Evolutionary conservation across 176 grass and related monocot species (phyloP), one percentile per base, ranked within the genome.

Genomic region (Musa troglodytarum): DNA sequence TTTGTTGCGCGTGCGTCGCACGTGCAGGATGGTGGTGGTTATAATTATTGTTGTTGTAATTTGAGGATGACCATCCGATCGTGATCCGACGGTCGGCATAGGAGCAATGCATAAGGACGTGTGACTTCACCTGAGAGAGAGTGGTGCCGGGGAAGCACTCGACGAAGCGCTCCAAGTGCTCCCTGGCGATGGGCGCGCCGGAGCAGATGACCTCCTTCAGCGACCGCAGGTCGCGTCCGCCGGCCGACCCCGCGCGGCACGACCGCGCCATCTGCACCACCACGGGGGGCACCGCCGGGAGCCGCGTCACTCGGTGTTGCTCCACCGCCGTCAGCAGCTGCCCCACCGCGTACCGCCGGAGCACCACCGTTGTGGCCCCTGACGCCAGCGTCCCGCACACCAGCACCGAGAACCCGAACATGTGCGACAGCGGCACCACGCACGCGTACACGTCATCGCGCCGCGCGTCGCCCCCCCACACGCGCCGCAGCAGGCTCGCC

Each of bases 351-450:
- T 76, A 83, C 49, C 81, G 81, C 0, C 64, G 66, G 2, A 63
- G 63, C 54, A 90, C 81, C 61, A 77, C 7, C 43, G 87, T 85
- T 0, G 80, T 76, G 15, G 59, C 75, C 43, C 88, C 84, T 8
- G 64, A 52, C 5, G 81, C 77, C 49, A 80, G 16, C 23, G 78
- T 74, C 12, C 83, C 83, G 29, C 77, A 68, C 1, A 86, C 76
- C 59, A 89, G 83, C 55, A 80, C 69, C 67, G 81, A 81, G 88
- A 86, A 86, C 8, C 84, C 88, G 56, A 81, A 90, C 83, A 83
- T 79, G 78, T 89, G 88, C 71, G 74, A 86, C 77, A 86, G 25
- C 3, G 88, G 84, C 69, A 90, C 65, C 53, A 81, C 84, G 69
- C 84, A 90, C 50, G 67, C 84, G 75, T 83, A 81, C 77, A 83